phyloP scores from a whole-genome alignment of 1,139 yeast species.

The Arxiozyma slooffiae region DNA sequence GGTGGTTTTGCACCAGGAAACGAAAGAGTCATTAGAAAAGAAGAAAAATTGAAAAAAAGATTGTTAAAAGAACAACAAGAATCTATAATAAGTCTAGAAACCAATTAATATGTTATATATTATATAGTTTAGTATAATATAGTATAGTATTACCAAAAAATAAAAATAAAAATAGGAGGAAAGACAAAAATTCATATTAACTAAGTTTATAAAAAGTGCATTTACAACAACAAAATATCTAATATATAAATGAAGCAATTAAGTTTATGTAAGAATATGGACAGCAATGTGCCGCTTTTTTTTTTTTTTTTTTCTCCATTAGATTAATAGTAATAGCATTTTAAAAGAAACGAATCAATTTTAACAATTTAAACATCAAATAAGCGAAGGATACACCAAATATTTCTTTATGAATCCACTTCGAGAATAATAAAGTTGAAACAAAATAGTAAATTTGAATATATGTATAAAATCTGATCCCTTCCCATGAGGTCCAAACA shows the following conservation, averaged over 20 bases:
- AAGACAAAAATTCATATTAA: too few species aligned
- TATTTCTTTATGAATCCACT: conserved; percentile 22
- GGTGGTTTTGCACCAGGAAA: conserved; percentile 91
- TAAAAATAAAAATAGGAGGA: too few species aligned
- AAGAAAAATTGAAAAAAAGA: conserved; percentile 35
- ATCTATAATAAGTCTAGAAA: neutral
- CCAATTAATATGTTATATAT: neutral
- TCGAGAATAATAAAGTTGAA: conserved; percentile 16
- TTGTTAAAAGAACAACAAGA: conserved; percentile 5
- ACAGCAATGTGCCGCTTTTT: too few species aligned
- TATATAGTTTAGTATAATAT: too few species aligned
- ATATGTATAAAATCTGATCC: conserved; percentile 21
- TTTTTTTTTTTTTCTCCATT: too few species aligned
- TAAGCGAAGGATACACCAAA: conserved; percentile 21
- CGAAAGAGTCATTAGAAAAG: conserved; percentile 56
- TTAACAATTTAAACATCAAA: conserved; percentile 16
- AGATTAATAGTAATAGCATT: neutral
- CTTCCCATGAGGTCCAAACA: conserved; percentile 15
- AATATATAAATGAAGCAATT: too few species aligned
- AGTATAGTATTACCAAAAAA: too few species aligned
- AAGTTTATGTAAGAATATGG: too few species aligned
- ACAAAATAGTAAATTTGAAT: conserved; percentile 16
- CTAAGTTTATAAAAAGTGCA: too few species aligned
- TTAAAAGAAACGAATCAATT: conserved; percentile 20
- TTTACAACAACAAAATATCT: too few species aligned